These are phyloP conservation scores for Deuterostichococcus epilithicus DNA, from an alignment of 139 green algal species.

Conservation along the genomic window DNA sequence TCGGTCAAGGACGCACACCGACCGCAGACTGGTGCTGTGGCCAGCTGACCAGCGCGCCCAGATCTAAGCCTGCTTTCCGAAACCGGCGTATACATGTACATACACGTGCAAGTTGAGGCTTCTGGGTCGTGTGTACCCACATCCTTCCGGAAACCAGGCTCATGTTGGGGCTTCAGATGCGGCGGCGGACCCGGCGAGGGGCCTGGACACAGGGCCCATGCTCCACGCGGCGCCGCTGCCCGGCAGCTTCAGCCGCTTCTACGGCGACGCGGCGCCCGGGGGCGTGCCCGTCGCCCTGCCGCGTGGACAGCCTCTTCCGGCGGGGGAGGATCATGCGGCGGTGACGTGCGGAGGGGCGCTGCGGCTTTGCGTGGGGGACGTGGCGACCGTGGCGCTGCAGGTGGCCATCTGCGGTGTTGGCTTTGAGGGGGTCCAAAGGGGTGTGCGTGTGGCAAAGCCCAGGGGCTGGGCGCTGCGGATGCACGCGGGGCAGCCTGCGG, in stretches of 20 bases:
- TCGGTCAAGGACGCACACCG: too few relatives aligned
- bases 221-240: slow-evolving; percentile 5
- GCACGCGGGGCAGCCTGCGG: too few relatives aligned
- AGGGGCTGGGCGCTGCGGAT: too few relatives aligned
- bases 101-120: too few relatives aligned
- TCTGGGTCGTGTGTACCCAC: too few relatives aligned
- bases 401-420: slow-evolving; percentile 2
- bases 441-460: too few relatives aligned
- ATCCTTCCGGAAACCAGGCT: background rate
- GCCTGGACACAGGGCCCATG: background rate
- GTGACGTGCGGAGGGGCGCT: background rate
- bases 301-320: too few relatives aligned
- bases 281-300: background rate
- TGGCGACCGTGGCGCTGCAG: slow-evolving; percentile 26
- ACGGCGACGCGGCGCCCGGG: slow-evolving; percentile 3
- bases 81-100: too few relatives aligned
- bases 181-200: background rate
- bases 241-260: slow-evolving; percentile 39
- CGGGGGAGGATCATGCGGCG: background rate
- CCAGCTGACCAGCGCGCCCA: too few relatives aligned
- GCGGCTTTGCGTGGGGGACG: slow-evolving; percentile 38
- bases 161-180: background rate
- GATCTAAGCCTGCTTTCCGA: too few relatives aligned
- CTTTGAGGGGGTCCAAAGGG: too few relatives aligned
- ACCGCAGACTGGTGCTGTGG: too few relatives aligned